Evolutionary conservation across 1,284 basidiomycete species (phyloP), one percentile per base, ranked within the genome.

Genomic region (Salmacisia buchloeana): DNA sequence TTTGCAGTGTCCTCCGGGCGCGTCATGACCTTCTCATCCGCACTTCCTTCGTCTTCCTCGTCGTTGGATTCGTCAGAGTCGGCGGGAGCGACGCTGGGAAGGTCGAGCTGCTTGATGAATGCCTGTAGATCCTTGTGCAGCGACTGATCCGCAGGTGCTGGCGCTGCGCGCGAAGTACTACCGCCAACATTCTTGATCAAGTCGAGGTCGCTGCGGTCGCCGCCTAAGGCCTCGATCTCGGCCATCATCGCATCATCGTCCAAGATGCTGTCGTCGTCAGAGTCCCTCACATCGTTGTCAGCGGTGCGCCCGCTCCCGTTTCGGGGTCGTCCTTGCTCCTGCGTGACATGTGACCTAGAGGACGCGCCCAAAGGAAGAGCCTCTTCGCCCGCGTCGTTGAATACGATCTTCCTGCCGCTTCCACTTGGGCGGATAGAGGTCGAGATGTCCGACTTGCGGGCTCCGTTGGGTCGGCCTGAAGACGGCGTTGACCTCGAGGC

Each of bases 181-280:
- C n/a, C 35, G 18, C 57, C 25, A 27, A 59, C 27, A 21, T 43
- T 33, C 23, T 38, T 39, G 33, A 59, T 59, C 13, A 59, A 21
- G 13, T 59, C 43, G 10, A 59, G 33, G 35, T 59, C 57, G 33
- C 27, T 27, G 18, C 35, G 31, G 27, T 27, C 43, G 31, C 57
- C 57, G 29, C 57, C 57, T 18, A 59, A 29, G 29, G 57, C 57
- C 12, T 36, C 43, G 33, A 59, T 59, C 27, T 59, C 43, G n/a
- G 10, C 57, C 57, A 59, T 59, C 33, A 59, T 29, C 21, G 13
- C 27, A 21, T 33, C 57, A 35, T 33, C 57, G 12, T 59, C 57
- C 38, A 34, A 15, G 29, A 21, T 18, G 43, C 43, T 43, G 43
- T 59, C 57, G 18, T 56, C 13, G 23, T 59, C 57, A 36, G 38